These are phyloP conservation scores for Xylariaceae sp. DNA, from an alignment of 2,329 filamentous ascomycete genomes.

Conservation along the genomic window DNA sequence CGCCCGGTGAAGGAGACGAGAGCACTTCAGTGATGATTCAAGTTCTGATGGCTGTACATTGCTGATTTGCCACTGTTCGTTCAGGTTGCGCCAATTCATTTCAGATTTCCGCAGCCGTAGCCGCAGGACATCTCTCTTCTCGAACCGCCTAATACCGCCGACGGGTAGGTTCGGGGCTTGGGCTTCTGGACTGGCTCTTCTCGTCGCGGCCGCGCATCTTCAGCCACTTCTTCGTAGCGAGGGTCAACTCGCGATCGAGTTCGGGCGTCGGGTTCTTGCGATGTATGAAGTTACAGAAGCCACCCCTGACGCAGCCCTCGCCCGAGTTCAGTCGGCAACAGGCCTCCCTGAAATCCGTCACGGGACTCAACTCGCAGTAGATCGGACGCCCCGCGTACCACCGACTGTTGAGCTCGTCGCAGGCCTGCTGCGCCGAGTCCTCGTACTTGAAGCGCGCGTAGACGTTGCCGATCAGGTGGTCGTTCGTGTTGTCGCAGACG, in stretches of 20 bases:
- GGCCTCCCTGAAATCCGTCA: constrained; percentile 96
- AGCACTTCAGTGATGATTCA: no score
- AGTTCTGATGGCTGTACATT: no score
- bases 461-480: constrained; percentile 97
- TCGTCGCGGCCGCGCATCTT: constrained; percentile 78
- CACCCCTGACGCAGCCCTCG: constrained; percentile 91
- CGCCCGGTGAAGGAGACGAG: no score
- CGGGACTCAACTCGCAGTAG: constrained; percentile 95
- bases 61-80: no score
- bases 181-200: constrained; percentile 75
- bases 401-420: constrained; percentile 87
- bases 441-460: constrained; percentile 99
- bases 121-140: no score
- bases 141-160: constrained; percentile 55
- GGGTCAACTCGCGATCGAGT: constrained; percentile 79
- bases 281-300: constrained; percentile 99
- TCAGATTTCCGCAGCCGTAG: no score
- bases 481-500: constrained; percentile 99
- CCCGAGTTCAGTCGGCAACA: constrained; percentile 93
- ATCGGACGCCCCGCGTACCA: constrained; percentile 98
- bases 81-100: no score
- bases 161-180: constrained; percentile 78
- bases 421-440: constrained; percentile 88
- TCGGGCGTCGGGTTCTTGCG: constrained; percentile 90
- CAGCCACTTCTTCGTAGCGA: constrained; percentile 96